Conservation (phyloP, 129 eudicot genomes). For the Lactuca saligna region DNA sequence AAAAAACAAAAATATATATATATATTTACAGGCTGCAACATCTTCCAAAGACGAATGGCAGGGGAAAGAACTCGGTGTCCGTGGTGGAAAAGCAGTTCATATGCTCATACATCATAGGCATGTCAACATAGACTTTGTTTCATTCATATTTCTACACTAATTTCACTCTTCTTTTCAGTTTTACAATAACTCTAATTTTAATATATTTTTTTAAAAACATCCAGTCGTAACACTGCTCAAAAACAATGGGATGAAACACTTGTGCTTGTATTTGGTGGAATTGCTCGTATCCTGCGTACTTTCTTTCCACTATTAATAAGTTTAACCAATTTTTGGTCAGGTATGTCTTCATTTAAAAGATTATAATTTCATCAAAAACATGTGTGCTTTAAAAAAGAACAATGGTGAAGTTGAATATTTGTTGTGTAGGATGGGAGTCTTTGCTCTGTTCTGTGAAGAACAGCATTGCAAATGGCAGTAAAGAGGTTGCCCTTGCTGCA, state of each 20-base stretch:
- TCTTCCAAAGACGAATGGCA: constrained; percentile 98
- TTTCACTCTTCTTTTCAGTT: neutral
- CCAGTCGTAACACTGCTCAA: constrained; percentile 98
- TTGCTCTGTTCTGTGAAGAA: constrained; percentile 64
- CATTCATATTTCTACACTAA: neutral
- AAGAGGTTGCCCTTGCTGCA: constrained; percentile 97
- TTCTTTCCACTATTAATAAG: constrained; percentile 75
- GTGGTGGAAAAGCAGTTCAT: constrained; percentile 96
- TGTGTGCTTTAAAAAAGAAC: constrained; percentile 3
- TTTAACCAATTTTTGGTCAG: constrained; percentile 77
- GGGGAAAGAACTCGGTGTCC: constrained; percentile 96
- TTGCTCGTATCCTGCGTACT: constrained; percentile 83
- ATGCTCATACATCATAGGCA: constrained; percentile 99
- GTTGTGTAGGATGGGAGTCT: constrained; percentile 84
- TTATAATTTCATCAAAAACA: neutral
- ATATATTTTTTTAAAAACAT: constrained; percentile 14
- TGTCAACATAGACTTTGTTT: constrained; percentile 13
- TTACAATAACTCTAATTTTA: neutral
- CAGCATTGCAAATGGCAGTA: constrained; percentile 81
- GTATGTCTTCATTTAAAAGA: constrained; percentile 32
- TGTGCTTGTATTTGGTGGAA: constrained; percentile 89
- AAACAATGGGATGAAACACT: constrained; percentile 99
- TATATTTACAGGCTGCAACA: constrained; percentile 76
- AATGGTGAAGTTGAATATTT: constrained; percentile 7
- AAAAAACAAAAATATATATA: constrained; percentile 9